Conservation (phyloP, 176 grass and related monocot species). For the Alloteropsis semialata region DNA sequence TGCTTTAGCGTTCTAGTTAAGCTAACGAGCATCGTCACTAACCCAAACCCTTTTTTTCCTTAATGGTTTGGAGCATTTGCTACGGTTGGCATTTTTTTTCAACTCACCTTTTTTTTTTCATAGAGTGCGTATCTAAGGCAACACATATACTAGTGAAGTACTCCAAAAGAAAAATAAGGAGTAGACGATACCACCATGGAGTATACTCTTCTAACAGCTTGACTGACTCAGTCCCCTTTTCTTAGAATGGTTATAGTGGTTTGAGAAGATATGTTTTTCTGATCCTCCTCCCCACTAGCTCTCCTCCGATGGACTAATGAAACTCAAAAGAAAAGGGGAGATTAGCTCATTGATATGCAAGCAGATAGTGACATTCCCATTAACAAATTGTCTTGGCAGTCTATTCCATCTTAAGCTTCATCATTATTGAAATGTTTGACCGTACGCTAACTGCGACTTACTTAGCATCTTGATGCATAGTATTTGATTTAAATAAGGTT, state of each 20-base stretch:
- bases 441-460: neutral
- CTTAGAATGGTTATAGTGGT: neutral
- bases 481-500: constrained; percentile 7
- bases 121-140: neutral
- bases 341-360: neutral
- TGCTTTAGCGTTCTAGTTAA: neutral
- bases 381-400: neutral
- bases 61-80: too few relatives aligned
- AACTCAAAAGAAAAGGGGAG: neutral
- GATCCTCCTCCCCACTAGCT: neutral
- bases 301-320: neutral
- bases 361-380: neutral
- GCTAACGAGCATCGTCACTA: neutral
- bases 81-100: too few relatives aligned
- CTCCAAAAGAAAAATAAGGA: neutral
- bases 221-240: neutral
- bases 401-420: neutral
- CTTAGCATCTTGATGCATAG: neutral
- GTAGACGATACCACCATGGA: neutral
- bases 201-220: neutral
- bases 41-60: neutral
- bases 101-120: too few relatives aligned
- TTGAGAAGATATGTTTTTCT: constrained; percentile 20
- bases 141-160: neutral
- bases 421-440: neutral